Percentiles rank a stretch among this genome's conserved stretches.
These are phyloP conservation scores for Vigna hirtella DNA, from an alignment of 306 rosid genomes.

Conservation along the genomic window DNA sequence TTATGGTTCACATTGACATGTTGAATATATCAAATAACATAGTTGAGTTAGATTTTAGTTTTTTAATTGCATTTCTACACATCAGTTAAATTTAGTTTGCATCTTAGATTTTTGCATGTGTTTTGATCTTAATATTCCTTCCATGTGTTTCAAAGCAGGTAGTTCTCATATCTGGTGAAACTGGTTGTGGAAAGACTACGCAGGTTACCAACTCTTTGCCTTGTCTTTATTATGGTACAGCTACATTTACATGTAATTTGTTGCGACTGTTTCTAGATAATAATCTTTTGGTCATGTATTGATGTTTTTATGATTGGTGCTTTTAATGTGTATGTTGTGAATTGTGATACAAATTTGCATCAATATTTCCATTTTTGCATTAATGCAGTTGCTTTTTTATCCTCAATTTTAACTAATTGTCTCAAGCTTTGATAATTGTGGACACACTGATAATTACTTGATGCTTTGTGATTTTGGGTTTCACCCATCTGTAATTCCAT, in stretches of 20 bases:
- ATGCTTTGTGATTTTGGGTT: conserved; percentile 46
- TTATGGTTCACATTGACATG: conserved; percentile 34
- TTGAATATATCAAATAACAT: conserved; percentile 28
- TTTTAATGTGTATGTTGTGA: conserved; percentile 17
- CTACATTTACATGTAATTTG: conserved; percentile 46
- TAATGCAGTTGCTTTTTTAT: conserved; percentile 9
- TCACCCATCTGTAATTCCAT: conserved; percentile 27
- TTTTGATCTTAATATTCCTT: conserved; percentile 44
- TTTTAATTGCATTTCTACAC: conserved; percentile 29
- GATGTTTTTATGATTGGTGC: conserved; percentile 18
- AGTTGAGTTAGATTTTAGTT: conserved; percentile 29
- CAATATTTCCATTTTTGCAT: conserved; percentile 13
- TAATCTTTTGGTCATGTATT: conserved; percentile 15
- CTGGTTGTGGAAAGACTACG: conserved; percentile 99
- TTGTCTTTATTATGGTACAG: conserved; percentile 50
- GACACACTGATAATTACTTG: conserved; percentile 32
- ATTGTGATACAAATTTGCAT: conserved; percentile 1
- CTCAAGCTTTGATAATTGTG: conserved; percentile 27
- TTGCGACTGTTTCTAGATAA: conserved; percentile 34
- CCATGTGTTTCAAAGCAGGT: conserved; percentile 67
- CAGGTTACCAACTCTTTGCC: conserved; percentile 77
- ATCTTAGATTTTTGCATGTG: conserved; percentile 41
- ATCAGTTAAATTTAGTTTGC: conserved; percentile 16
- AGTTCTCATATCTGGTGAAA: conserved; percentile 88
- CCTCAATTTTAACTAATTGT: conserved; percentile 14